Evolutionary conservation across 1,139 yeast species (phyloP).

Genomic region (Spathaspora sp.): DNA sequence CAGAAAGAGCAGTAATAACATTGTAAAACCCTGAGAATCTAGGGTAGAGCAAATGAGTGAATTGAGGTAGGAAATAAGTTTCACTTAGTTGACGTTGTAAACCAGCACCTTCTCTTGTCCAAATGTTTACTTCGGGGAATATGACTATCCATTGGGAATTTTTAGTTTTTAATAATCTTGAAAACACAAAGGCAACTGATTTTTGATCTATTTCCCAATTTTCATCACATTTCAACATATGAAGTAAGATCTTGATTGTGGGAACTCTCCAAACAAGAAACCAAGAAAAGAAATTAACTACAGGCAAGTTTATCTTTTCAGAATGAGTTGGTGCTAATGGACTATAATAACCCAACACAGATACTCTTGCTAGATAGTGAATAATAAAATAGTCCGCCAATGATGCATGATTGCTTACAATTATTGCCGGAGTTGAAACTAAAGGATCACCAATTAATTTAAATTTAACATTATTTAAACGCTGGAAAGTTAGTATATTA

Average conservation of each 20-base stretch:
- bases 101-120: slow-evolving; percentile 44
- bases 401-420: slow-evolving; percentile 56
- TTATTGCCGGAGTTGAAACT: slow-evolving; percentile 45
- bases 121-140: slow-evolving; percentile 75
- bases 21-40: slow-evolving; percentile 55
- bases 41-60: slow-evolving; percentile 62
- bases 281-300: slow-evolving; percentile 60
- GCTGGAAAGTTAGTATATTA: slow-evolving; percentile 18
- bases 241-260: slow-evolving; percentile 36
- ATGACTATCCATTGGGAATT: slow-evolving; percentile 54
- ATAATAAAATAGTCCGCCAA: slow-evolving; percentile 54
- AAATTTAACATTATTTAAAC: slow-evolving; percentile 36
- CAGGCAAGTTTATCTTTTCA: slow-evolving; percentile 26
- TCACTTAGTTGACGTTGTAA: slow-evolving; percentile 52
- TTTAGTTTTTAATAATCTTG: slow-evolving; percentile 24
- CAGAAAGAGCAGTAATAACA: slow-evolving; percentile 28
- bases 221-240: slow-evolving; percentile 54
- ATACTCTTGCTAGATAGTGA: slow-evolving; percentile 38
- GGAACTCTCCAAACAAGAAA: slow-evolving; percentile 59
- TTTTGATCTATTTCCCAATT: slow-evolving; percentile 57
- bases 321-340: slow-evolving; percentile 6
- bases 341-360: slow-evolving; percentile 10
- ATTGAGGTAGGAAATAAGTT: slow-evolving; percentile 51
- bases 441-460: slow-evolving; percentile 43
- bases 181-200: slow-evolving; percentile 25